A percentile compares a stretch with the other conserved stretches of the same genome.
Conservation (phyloP, 345 rosid genomes). For the Passiflora organensis region DNA sequence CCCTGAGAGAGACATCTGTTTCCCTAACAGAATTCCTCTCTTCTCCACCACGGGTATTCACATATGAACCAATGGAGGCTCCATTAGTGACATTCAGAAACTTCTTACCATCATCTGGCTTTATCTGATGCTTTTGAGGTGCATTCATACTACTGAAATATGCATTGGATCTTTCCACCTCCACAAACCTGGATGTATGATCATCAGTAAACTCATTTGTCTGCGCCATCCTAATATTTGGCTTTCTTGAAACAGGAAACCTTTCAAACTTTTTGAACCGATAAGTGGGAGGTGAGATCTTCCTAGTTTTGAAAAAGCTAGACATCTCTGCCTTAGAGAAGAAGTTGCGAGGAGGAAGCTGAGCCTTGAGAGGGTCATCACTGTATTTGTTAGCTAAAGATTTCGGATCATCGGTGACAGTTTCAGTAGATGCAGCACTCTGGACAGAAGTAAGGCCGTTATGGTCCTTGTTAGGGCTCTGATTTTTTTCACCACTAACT, state of each 20-base stretch:
- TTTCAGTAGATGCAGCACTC: constrained; percentile 26
- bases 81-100: constrained; percentile 28
- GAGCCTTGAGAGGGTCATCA: constrained; percentile 77
- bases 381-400: constrained; percentile 25
- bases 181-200: constrained; percentile 19
- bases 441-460: constrained; percentile 23
- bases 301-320: constrained; percentile 49
- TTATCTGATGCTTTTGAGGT: constrained; percentile 26
- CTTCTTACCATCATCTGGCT: constrained; percentile 27
- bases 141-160: constrained; percentile 16
- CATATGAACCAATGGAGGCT: constrained; percentile 25
- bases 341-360: constrained; percentile 68
- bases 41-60: constrained; percentile 20
- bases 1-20: constrained; percentile 23
- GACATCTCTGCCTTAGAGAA: constrained; percentile 89
- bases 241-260: constrained; percentile 32
- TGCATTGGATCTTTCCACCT: constrained; percentile 36
- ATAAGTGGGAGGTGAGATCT: constrained; percentile 43
- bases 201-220: constrained; percentile 19
- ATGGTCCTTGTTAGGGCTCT: constrained; percentile 21
- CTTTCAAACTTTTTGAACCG: constrained; percentile 35
- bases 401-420: constrained; percentile 25
- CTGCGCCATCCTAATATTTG: constrained; percentile 19
- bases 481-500: constrained; percentile 19
- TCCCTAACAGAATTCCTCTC: constrained; percentile 22